Conservation (phyloP, 192 early-diverging fungal genomes). For the Geranomyces variabilis region DNA sequence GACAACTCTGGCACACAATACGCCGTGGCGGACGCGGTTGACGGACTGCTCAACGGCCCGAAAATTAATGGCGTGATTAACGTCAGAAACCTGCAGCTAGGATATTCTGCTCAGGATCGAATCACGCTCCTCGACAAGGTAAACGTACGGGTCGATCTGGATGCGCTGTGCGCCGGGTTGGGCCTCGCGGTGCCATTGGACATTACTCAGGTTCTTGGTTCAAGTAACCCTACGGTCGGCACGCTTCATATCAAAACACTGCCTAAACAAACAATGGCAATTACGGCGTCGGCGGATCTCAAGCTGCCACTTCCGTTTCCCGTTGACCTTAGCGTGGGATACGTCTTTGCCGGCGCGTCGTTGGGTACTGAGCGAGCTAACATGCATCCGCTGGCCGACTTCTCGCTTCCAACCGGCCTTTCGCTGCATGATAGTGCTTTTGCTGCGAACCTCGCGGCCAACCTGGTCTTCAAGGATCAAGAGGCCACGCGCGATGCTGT, state of each 20-base stretch:
- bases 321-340: not conserved
- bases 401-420: slow-evolving; percentile 1
- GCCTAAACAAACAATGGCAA: not conserved
- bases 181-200: not conserved
- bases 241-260: not conserved
- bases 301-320: slow-evolving; percentile 3
- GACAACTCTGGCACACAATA: not conserved
- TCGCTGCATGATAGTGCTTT: not conserved
- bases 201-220: slow-evolving; percentile 6
- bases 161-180: not conserved
- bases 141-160: not conserved
- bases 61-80: not conserved
- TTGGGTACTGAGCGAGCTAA: not conserved
- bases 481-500: not conserved
- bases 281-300: slow-evolving; percentile 4
- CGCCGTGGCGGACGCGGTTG: not conserved
- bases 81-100: not conserved
- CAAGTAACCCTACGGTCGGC: not conserved
- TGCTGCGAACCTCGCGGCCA: not conserved
- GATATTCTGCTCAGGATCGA: not conserved
- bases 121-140: slow-evolving; percentile 1
- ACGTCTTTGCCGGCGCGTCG: not conserved
- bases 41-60: slow-evolving; percentile 13
- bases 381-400: slow-evolving; percentile 6
- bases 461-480: not conserved